phyloP scores from a whole-genome alignment of 1,139 yeast species.

The Saccharomyces hybrid region DNA sequence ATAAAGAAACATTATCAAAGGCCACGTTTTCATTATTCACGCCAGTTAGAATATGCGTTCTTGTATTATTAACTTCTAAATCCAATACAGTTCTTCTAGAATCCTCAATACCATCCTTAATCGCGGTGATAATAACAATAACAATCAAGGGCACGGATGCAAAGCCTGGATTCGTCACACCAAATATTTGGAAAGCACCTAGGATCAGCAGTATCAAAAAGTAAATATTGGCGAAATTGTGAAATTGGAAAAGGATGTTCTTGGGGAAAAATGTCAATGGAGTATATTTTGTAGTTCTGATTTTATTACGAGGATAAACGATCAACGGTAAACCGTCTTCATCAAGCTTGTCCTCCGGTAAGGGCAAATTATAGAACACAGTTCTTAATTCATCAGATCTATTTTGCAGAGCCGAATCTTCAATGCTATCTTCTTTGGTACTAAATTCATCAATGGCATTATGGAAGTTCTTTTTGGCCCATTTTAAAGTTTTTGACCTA shows the following conservation, averaged over 20 bases:
- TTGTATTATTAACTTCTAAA: slow-evolving; percentile 78
- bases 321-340: slow-evolving; percentile 53
- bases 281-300: no score
- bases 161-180: slow-evolving; percentile 82
- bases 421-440: neutral
- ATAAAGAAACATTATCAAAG: slow-evolving; percentile 46
- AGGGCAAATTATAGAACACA: slow-evolving; percentile 58
- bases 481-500: no score
- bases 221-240: no score
- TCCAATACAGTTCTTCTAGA: slow-evolving; percentile 77
- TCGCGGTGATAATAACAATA: slow-evolving; percentile 81
- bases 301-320: slow-evolving; percentile 31
- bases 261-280: no score
- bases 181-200: slow-evolving; percentile 85
- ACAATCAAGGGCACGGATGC: slow-evolving; percentile 93
- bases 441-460: no score
- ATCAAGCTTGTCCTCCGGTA: slow-evolving; percentile 58
- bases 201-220: slow-evolving; percentile 63
- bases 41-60: slow-evolving; percentile 69
- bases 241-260: no score
- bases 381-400: slow-evolving; percentile 38
- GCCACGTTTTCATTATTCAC: slow-evolving; percentile 66
- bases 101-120: slow-evolving; percentile 93
- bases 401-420: slow-evolving; percentile 18
- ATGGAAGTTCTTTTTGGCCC: no score